Base-by-base conservation (phyloP, 2,329 filamentous ascomycete species). In the Daldinia sp. region DNA sequence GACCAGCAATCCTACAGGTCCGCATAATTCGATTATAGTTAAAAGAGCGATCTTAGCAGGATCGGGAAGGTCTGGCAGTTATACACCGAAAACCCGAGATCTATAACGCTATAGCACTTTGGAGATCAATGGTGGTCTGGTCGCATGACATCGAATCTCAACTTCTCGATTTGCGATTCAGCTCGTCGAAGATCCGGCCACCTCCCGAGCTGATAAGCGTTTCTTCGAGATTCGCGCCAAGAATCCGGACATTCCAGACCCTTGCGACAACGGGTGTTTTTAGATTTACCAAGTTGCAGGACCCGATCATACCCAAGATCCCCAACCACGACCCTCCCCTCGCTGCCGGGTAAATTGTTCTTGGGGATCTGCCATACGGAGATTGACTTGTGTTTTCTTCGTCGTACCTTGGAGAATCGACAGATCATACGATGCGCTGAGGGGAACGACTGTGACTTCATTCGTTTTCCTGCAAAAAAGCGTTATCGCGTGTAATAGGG, bases 51-150 rank as follows among this genome's bases (percentile, higher is more conserved):
- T 66, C 39, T 30, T 61, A 51, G 45, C 64, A 29, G 34, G 50
- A 61, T 67, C 32, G 34, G 64, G 64, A 67, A 67, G 64, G 54
- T 64, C 61, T 67, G n/a, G 48, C 29, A 41, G n/a, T 21, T 51
- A 48, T 37, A 34, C 41, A 10, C 43, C 47, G 51, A 63, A 52
- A 37, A 25, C 15, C 35, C 51, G 52, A 60, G 23, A 57, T 51
- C 39, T 56, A 52, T 53, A 51, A 27, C 13, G 30, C 29, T n/a
- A n/a, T n/a, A n/a, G n/a, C n/a, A n/a, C n/a, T n/a, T 34, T 47
- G 49, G 45, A 58, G 49, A 45, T 47, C 15, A n/a, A 45, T 17
- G 27, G 29, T 30, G 9, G 52, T 11, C 59, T 9, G 60, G 19
- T 57, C 52, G 60, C 48, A 58, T 60, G 51, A 52, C 27, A 58